These are phyloP conservation scores for Besnoitia besnoiti DNA, from an alignment of 169 alveolate genomes.

Conservation along the genomic window DNA sequence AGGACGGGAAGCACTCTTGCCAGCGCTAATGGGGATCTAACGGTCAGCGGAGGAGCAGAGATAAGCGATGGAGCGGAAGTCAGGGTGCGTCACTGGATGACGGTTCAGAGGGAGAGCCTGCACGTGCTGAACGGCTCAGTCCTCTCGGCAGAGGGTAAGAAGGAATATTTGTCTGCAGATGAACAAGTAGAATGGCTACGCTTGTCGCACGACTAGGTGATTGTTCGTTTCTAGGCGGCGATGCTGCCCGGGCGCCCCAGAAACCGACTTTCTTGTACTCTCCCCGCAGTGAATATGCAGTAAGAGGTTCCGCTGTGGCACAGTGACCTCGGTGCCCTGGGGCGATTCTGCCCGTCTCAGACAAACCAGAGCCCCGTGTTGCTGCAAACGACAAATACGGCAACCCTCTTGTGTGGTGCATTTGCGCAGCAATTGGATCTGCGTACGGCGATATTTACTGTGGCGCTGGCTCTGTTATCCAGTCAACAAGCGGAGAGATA, in stretches of 20 bases:
- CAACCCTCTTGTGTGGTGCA: neutral
- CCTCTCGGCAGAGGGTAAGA: conserved; percentile 20
- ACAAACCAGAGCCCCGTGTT: too few relatives aligned
- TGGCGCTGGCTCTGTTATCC: neutral
- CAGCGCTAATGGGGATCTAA: neutral
- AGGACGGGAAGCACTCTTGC: conserved; percentile 21
- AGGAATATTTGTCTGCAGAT: neutral
- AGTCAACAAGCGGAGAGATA: conserved; percentile 1
- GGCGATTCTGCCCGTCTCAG: too few relatives aligned
- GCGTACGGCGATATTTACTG: conserved; percentile 18
- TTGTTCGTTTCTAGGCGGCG: too few relatives aligned
- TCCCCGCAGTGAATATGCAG: too few relatives aligned
- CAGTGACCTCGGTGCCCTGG: too few relatives aligned
- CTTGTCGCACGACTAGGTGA: too few relatives aligned
- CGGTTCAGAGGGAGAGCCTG: neutral
- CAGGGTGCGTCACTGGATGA: neutral
- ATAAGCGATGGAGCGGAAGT: conserved; percentile 13
- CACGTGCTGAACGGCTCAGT: conserved; percentile 3
- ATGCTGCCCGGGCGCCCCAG: too few relatives aligned
- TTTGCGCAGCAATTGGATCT: neutral
- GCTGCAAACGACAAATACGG: too few relatives aligned
- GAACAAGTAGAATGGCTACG: too few relatives aligned
- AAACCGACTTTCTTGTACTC: too few relatives aligned
- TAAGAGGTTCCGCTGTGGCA: too few relatives aligned
- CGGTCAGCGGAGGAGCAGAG: conserved; percentile 28